Evolutionary conservation across 2,329 filamentous ascomycete genomes (phyloP).

Genomic region (Colletotrichum chlorophyti): DNA sequence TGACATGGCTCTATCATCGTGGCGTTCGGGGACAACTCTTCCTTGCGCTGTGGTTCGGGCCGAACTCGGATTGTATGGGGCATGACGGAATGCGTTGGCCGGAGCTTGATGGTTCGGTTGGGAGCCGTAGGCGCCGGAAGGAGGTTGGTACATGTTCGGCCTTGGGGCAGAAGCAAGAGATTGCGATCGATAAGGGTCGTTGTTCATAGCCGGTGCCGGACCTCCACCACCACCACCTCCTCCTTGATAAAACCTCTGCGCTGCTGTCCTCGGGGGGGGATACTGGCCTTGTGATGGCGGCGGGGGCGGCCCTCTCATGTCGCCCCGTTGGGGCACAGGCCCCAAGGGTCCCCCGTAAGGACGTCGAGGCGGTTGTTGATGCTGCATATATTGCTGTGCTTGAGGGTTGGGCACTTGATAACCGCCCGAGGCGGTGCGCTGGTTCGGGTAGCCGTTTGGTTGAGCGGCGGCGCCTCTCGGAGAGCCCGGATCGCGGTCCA

Average conservation of each 20-base stretch:
- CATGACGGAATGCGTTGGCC: constrained; percentile 79
- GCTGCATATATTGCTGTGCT: constrained; percentile 55
- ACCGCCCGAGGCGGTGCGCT: constrained; percentile 58
- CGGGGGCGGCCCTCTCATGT: constrained; percentile 62
- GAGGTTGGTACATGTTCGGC: constrained; percentile 74
- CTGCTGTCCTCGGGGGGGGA: constrained; percentile 47
- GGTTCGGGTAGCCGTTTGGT: constrained; percentile 43
- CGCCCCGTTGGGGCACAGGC: constrained; percentile 57
- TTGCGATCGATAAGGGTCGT: constrained; percentile 88
- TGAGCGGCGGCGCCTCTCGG: constrained; percentile 45
- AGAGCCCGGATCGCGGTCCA: constrained; percentile 44
- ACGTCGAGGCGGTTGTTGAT: constrained; percentile 49
- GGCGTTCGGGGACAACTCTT: constrained; percentile 86
- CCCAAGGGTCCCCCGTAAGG: constrained; percentile 51
- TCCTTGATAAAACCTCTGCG: constrained; percentile 67
- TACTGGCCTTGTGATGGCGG: constrained; percentile 41
- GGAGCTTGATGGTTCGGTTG: constrained; percentile 59
- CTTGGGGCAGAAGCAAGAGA: constrained; percentile 82
- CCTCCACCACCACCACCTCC: constrained; percentile 64
- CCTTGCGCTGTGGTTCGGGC: constrained; percentile 90
- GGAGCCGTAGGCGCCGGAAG: constrained; percentile 59
- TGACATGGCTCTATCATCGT: constrained; percentile 94
- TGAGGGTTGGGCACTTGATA: constrained; percentile 51
- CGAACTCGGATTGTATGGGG: constrained; percentile 71
- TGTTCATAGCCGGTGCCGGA: constrained; percentile 76